Evolutionary conservation across 805 yeast genomes (phyloP), one percentile per base, ranked within the genome.

Genomic region (Metschnikowia cerradonensis): DNA sequence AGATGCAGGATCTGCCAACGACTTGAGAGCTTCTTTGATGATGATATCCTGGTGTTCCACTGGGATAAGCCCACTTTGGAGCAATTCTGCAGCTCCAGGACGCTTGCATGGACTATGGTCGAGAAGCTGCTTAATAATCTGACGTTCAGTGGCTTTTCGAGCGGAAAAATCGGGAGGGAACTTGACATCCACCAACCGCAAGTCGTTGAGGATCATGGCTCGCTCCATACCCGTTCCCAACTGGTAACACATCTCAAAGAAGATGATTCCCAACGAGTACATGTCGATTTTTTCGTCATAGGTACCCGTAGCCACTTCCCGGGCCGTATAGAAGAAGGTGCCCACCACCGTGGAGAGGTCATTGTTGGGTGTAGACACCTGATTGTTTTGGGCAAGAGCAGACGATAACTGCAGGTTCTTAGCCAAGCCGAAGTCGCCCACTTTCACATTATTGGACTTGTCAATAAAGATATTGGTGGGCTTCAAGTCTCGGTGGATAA

Each of bases 401-500:
- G 71, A 60, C 2, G 71, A 62, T 45, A 71, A 71, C 32, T 88
- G 94, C 1, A 88, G 90, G 62, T 85, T 91, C 57, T 91, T 90
- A 0, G 99, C 99, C 51, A 94, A 77, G 0, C 99, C 99, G 68
- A 94, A 94, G 65, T 94, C 99, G 61, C 99, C 99, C 39, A 94
- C 86, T 65, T 94, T 94, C 52, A 94, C 84, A 62, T 92, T 90
- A 58, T 87, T 84, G 1, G 88, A 80, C 56, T 86, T 87, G 67
- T 94, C 99, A 59, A 94, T 90, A 72, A 94, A 94, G 64, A 94
- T 89, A 65, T 94, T 94, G 79, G 88, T 88, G 1, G 99, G 98
- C 65, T 94, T 94, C 59, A 94, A 76, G 65, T 94, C 99, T 51
- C 99, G 77, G 68, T 94, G 99, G 55, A 94, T 91, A 45, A 92